These are phyloP conservation scores for Hibiscus trionum DNA, from an alignment of 345 rosid species.

Conservation along the genomic window DNA sequence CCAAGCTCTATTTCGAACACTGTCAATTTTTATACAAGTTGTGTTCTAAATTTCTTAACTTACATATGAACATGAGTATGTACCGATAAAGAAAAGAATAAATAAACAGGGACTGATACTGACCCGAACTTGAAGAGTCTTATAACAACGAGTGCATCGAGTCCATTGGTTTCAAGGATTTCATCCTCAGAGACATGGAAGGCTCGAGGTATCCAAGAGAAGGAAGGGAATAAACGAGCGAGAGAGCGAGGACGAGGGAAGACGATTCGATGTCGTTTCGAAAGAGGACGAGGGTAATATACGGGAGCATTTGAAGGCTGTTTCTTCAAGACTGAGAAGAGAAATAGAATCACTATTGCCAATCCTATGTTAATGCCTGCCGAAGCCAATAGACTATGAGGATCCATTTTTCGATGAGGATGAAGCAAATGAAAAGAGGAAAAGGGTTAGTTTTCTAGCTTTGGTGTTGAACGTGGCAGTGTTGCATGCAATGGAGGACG, in stretches of 20 bases:
- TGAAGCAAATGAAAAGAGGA: background rate
- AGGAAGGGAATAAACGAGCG: constrained; percentile 62
- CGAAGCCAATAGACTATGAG: constrained; percentile 64
- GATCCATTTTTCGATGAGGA: constrained; percentile 35
- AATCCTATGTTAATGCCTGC: constrained; percentile 72
- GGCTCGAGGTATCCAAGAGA: constrained; percentile 80
- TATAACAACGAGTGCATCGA: constrained; percentile 68
- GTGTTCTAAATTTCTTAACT: too few relatives aligned
- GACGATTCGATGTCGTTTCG: constrained; percentile 25
- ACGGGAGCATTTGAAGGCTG: constrained; percentile 68
- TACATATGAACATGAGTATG: too few relatives aligned
- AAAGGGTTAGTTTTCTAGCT: background rate
- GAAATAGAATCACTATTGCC: constrained; percentile 52
- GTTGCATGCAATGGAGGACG: background rate
- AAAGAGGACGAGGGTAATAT: constrained; percentile 76
- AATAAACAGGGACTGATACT: background rate
- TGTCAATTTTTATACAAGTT: too few relatives aligned
- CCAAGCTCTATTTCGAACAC: background rate
- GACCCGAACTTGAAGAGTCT: constrained; percentile 91
- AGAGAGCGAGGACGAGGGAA: constrained; percentile 29
- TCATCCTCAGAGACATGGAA: constrained; percentile 65
- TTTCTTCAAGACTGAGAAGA: constrained; percentile 75
- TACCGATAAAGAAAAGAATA: background rate
- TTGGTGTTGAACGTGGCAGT: constrained; percentile 8
- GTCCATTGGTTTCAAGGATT: constrained; percentile 51